Evolutionary conservation across 2,329 filamentous ascomycete species (phyloP).

Genomic region (Apiospora marii): DNA sequence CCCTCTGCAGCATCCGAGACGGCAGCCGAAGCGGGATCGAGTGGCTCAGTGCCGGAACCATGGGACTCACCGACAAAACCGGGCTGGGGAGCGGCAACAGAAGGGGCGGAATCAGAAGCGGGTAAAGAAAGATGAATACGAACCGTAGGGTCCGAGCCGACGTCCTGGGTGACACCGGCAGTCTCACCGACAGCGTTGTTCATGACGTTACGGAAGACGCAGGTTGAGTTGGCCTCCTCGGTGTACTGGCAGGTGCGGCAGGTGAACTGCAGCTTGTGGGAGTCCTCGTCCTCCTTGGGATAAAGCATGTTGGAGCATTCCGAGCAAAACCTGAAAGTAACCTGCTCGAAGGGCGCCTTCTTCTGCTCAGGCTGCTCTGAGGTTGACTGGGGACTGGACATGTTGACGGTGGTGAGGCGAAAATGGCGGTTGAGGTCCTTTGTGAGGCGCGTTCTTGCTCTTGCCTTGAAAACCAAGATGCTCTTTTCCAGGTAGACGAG

Average conservation of each 20-base stretch:
- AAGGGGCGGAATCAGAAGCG: constrained; percentile 41
- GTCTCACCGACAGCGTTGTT: constrained; percentile 93
- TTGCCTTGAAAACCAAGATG: not conserved
- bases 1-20: constrained; percentile 25
- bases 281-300: constrained; percentile 89
- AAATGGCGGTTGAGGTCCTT: constrained; percentile 25
- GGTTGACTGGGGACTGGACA: constrained; percentile 66
- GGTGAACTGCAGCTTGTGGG: constrained; percentile 88
- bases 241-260: constrained; percentile 95
- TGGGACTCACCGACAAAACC: constrained; percentile 24
- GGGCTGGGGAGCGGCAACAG: constrained; percentile 27
- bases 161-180: constrained; percentile 95
- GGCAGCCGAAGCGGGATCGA: constrained; percentile 22
- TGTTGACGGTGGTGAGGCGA: constrained; percentile 39
- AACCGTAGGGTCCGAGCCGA: constrained; percentile 98
- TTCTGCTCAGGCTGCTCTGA: constrained; percentile 48
- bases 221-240: constrained; percentile 84
- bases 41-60: constrained; percentile 11
- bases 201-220: constrained; percentile 94
- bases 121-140: constrained; percentile 61
- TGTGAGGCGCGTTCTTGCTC: constrained; percentile 15
- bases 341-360: constrained; percentile 73
- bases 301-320: constrained; percentile 99
- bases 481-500: not conserved
- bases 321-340: constrained; percentile 97